Conservation (phyloP, 2,329 filamentous ascomycete species). For the Phyllosticta ampelicida region DNA sequence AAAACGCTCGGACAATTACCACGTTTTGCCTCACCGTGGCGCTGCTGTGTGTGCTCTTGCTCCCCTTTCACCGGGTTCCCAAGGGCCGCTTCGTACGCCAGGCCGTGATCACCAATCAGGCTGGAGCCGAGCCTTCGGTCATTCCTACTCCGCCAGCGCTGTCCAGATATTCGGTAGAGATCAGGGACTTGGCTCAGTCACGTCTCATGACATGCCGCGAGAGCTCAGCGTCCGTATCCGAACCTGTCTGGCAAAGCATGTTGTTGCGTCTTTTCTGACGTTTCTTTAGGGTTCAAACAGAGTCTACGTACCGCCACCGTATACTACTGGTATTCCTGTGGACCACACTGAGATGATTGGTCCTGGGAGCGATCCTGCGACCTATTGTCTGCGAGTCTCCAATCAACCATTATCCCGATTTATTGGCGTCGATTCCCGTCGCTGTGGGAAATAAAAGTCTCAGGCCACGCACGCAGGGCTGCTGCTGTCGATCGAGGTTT, state of each 20-base stretch:
- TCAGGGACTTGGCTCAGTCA: not conserved
- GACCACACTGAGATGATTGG: not conserved
- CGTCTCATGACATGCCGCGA: not conserved
- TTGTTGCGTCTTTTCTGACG: not conserved
- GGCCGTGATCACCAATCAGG: not conserved
- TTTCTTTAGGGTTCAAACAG: not conserved
- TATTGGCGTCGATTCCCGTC: not conserved
- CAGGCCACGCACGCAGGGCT: not conserved
- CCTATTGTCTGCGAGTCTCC: not conserved
- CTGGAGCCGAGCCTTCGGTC: not conserved
- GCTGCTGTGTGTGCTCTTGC: not conserved
- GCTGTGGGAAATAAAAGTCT: not conserved
- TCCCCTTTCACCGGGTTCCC: not conserved
- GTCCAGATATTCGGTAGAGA: not conserved
- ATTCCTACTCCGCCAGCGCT: not conserved
- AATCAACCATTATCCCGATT: not conserved
- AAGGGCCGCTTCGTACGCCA: not conserved
- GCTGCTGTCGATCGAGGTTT: not conserved
- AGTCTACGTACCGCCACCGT: not conserved
- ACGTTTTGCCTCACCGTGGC: not conserved
- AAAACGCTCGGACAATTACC: not conserved
- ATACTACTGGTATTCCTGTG: not conserved
- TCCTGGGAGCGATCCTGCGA: not conserved
- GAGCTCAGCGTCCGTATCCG: not conserved
- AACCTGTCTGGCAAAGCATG: not conserved